Evolutionary conservation across 371 early-diverging fungal species (phyloP).

Genomic region (Caulochytrium protostelioides): DNA sequence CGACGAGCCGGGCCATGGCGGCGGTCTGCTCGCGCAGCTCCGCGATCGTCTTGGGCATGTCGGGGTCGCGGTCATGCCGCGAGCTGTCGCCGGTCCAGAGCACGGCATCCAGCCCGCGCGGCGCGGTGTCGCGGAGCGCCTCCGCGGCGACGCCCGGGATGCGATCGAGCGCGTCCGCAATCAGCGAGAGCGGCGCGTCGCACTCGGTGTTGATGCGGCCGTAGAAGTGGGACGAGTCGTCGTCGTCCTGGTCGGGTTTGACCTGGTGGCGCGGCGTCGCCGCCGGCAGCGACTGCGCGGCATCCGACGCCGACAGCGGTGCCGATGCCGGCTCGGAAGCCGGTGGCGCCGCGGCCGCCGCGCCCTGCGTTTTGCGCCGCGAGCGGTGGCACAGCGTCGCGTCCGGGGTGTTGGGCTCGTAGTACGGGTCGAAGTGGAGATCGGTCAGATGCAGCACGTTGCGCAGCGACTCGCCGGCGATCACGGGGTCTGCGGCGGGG

Average conservation of each 20-base stretch:
- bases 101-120: constrained; percentile 4
- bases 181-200: constrained; percentile 7
- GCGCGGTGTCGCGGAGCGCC: neutral
- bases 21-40: constrained; percentile 8
- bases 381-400: constrained; percentile 7
- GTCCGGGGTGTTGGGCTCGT: constrained; percentile 3
- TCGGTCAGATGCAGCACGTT: constrained; percentile 17
- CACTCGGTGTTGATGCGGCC: constrained; percentile 7
- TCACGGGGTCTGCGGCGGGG: neutral
- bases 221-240: constrained; percentile 2
- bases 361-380: neutral
- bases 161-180: constrained; percentile 4
- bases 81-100: constrained; percentile 19
- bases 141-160: neutral
- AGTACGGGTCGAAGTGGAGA: constrained; percentile 14
- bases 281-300: too few species aligned
- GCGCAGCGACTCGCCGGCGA: neutral
- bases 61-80: constrained; percentile 16
- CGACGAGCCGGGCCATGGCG: too few species aligned
- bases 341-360: neutral
- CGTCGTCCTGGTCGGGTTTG: too few species aligned
- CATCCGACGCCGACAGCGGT: too few species aligned
- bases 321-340: too few species aligned
- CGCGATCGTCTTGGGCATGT: constrained; percentile 2
- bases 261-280: too few species aligned